Evolutionary conservation across 169 alveolate species (phyloP), one percentile per base, ranked within the genome.

Genomic region (Plasmodium blacklocki): DNA sequence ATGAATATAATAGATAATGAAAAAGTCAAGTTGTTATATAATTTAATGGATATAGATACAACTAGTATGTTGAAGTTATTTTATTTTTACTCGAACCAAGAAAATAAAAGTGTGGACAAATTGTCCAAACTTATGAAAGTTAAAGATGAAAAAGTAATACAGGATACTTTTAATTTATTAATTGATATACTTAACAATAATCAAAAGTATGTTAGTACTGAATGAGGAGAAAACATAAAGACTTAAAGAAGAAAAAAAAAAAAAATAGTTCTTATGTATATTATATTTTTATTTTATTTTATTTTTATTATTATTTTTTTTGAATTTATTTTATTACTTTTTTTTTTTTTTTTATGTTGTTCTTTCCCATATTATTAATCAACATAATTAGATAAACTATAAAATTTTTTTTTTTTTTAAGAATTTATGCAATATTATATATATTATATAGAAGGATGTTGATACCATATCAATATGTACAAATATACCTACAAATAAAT

Each of bases 11-110:
- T 78, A 26, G 76, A 66, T 45, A 47, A 52, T 39, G 71, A 67
- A 14, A 78, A 66, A 66, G 80, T 26, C 26, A 78, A 78, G 12
- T 45, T 78, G 18, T 19, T 78, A 14, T 78, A 78, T n/a, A 78
- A 78, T 66, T 70, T 78, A 60, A 50, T 66, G 68, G 70, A 66
- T 50, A 23, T 78, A 9, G 76, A 78, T 58, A 78, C 78, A 21
- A 67, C 32, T 54, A 67, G 66, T 78, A 64, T 78, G 45, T 50
- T 64, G 78, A 78, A 78, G 18, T 68, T 78, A 47, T 78, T 78
- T 78, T 78, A 78, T 66, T 78, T 78, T 78, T 78, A 78, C 4
- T 63, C 78, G 21, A 49, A 78, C 47, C 29, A 50, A n/a, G 59
- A 66, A 18, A 78, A 78, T 43, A 49, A 21, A 26, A 67, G 67